A percentile compares a stretch with the other conserved stretches of the same genome.
Conservation (phyloP, 352 stramenopile genomes). For the Blastocystis hominis region DNA sequence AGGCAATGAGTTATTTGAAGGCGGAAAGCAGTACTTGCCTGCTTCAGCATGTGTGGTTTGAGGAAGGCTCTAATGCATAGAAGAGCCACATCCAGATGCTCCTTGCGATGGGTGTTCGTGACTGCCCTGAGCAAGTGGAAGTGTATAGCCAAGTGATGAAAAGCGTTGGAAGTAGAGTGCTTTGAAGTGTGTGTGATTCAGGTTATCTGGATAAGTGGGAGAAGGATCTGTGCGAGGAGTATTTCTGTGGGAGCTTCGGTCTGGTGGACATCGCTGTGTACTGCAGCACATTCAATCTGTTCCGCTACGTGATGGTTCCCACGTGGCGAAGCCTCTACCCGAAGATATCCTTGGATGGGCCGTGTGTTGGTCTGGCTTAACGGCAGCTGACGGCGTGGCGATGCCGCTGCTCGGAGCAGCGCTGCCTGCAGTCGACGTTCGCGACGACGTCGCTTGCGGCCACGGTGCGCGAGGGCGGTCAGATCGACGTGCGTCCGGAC, state of each 20-base stretch:
- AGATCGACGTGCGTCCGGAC: slow-evolving; percentile 28
- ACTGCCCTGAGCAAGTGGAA: slow-evolving; percentile 42
- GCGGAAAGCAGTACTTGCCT: not conserved
- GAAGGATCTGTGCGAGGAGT: not conserved
- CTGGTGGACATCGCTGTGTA: slow-evolving; percentile 19
- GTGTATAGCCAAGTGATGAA: slow-evolving; percentile 25
- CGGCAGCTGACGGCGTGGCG: not conserved
- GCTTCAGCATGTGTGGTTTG: not conserved
- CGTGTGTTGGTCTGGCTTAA: not conserved
- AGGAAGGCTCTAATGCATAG: not conserved
- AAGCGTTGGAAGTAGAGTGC: not conserved
- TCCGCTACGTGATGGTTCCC: slow-evolving; percentile 26
- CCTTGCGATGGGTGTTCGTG: slow-evolving; percentile 32
- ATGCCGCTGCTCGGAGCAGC: not conserved
- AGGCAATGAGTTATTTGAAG: not conserved
- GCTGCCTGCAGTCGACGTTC: not conserved
- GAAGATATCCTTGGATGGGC: slow-evolving; percentile 2
- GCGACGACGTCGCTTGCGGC: not conserved
- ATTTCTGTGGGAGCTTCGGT: not conserved
- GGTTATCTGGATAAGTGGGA: slow-evolving; percentile 26
- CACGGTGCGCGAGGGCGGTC: slow-evolving; percentile 12
- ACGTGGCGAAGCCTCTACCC: not conserved
- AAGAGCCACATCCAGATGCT: slow-evolving; percentile 54
- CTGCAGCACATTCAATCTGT: slow-evolving; percentile 28
- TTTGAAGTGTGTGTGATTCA: not conserved